A percentile compares a stretch with the other conserved stretches of the same genome.
Conservation (phyloP, 495 filamentous ascomycete species). For the Xylaria castorea region DNA sequence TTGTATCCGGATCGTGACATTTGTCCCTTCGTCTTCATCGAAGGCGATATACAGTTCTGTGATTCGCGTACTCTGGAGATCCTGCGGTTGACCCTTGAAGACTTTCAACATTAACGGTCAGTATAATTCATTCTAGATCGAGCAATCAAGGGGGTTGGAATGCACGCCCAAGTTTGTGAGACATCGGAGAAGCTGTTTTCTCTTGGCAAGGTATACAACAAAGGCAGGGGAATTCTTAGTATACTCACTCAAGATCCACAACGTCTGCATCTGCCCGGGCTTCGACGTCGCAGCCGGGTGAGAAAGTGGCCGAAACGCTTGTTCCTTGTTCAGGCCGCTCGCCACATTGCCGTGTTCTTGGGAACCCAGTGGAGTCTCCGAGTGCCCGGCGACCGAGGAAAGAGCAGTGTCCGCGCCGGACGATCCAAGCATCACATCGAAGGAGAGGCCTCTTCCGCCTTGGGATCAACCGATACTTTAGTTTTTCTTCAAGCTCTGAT, state of each 20-base stretch:
- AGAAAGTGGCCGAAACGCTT: constrained; percentile 20
- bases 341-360: constrained; percentile 25
- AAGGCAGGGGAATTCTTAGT: not conserved
- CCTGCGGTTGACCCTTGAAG: constrained; percentile 39
- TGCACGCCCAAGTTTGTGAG: not conserved
- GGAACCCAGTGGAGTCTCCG: constrained; percentile 18
- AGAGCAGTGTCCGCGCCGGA: constrained; percentile 20
- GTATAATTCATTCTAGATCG: not conserved
- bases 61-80: constrained; percentile 40
- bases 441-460: constrained; percentile 27
- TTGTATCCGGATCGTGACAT: constrained; percentile 41
- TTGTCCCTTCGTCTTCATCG: constrained; percentile 39
- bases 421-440: constrained; percentile 26
- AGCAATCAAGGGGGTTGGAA: not conserved
- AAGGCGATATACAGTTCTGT: constrained; percentile 42
- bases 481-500: constrained; percentile 20
- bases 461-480: constrained; percentile 4
- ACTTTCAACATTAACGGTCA: constrained; percentile 22
- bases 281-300: constrained; percentile 23
- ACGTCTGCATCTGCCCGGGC: constrained; percentile 24
- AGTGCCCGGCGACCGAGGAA: constrained; percentile 20
- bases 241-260: constrained; percentile 30
- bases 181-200: not conserved
- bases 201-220: not conserved
- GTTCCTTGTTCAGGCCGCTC: constrained; percentile 22